Conservation (phyloP, 2,329 filamentous ascomycete species). For the Trichoderma breve region DNA sequence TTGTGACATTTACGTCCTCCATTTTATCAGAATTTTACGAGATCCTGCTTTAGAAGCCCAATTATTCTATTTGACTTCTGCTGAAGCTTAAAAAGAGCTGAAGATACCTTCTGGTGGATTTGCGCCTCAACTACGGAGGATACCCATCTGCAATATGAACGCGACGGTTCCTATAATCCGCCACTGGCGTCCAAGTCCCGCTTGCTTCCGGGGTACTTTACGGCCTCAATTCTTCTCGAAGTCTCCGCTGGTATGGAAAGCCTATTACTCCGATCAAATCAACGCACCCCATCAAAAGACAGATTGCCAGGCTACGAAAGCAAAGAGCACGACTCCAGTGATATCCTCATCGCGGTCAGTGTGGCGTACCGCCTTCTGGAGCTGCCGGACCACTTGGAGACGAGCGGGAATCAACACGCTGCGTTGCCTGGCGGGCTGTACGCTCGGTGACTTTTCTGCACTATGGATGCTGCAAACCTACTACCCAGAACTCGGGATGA, state of each 20-base stretch:
- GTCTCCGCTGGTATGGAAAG: neutral
- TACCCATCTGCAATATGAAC: too few species aligned
- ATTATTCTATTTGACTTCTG: neutral
- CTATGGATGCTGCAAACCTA: neutral
- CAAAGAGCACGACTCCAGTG: neutral
- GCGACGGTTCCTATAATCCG: neutral
- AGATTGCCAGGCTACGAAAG: neutral
- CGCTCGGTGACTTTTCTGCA: neutral
- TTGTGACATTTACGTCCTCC: neutral
- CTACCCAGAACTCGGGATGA: neutral
- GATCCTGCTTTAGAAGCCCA: neutral
- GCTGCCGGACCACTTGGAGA: neutral
- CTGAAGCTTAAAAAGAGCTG: neutral
- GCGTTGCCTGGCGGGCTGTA: neutral
- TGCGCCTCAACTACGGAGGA: too few species aligned
- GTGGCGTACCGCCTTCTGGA: neutral
- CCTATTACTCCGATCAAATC: neutral
- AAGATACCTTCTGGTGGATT: neutral
- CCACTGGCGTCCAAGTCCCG: neutral
- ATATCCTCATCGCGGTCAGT: neutral
- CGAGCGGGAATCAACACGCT: neutral
- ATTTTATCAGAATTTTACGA: neutral
- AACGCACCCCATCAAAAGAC: neutral
- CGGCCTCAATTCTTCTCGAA: neutral
- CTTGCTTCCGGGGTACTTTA: neutral